A percentile compares a stretch with the other conserved stretches of the same genome.
These are phyloP conservation scores for Cutaneotrichosporon arboriforme DNA, from an alignment of 1,284 basidiomycete species.

Conservation along the genomic window DNA sequence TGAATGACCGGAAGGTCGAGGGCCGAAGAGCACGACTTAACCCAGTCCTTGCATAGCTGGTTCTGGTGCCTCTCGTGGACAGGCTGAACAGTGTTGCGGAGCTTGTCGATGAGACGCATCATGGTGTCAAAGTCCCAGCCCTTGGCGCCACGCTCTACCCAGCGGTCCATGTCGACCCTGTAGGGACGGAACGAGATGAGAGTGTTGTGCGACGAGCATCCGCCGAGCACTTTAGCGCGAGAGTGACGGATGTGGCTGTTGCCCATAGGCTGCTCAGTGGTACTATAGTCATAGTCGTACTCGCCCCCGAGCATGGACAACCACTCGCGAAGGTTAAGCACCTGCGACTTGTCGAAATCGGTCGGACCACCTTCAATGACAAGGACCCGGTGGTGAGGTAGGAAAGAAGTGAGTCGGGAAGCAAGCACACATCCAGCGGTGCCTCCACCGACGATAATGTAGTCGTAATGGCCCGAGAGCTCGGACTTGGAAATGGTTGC, in stretches of 20 bases:
- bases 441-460: slow-evolving; percentile 63
- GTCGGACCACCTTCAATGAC: slow-evolving; percentile 18
- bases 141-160: slow-evolving; percentile 5
- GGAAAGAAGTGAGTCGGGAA: slow-evolving; percentile 51
- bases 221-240: slow-evolving; percentile 19
- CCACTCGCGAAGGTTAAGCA: slow-evolving; percentile 20
- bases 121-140: slow-evolving; percentile 18
- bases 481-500: slow-evolving; percentile 1
- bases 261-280: slow-evolving; percentile 17
- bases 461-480: slow-evolving; percentile 52
- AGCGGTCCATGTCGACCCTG: slow-evolving; percentile 16
- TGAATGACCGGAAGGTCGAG: slow-evolving; percentile 17
- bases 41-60: slow-evolving; percentile 16
- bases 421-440: slow-evolving; percentile 61
- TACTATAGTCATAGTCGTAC: slow-evolving; percentile 20
- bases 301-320: slow-evolving; percentile 17
- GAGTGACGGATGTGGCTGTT: slow-evolving; percentile 20
- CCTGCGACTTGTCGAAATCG: slow-evolving; percentile 13
- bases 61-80: slow-evolving; percentile 18
- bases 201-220: slow-evolving; percentile 20
- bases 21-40: slow-evolving; percentile 7
- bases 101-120: slow-evolving; percentile 19
- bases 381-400: slow-evolving; percentile 19
- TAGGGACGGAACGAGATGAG: slow-evolving; percentile 22
- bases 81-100: slow-evolving; percentile 16